Base-by-base conservation (phyloP, 2,329 filamentous ascomycete genomes). In the Alternaria brassicicola region DNA sequence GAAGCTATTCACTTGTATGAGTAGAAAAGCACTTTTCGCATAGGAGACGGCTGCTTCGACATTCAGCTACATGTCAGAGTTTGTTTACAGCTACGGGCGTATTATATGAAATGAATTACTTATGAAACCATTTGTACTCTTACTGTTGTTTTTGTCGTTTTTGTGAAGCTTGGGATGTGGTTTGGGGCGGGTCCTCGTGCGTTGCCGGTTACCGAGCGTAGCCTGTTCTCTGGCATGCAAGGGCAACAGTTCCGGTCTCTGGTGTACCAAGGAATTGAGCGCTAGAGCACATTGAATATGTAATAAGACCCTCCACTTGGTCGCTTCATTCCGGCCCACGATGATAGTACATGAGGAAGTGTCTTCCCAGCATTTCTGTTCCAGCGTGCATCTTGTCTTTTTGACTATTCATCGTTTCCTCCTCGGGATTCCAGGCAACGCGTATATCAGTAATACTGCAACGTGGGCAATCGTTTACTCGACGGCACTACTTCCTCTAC, bases 1-100 rank as follows among this genome's bases (percentile, higher is more conserved):
- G 65, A 39, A 62, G 61, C 63, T 57, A 61, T 41, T 59, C 10
- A 49, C 60, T 59, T 73, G 70, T 73, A 74, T 61, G 64, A 75
- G 67, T 74, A 74, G 55, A 63, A 68, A 42, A 47, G 63, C 42
- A 47, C 47, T 55, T 55, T 59, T 49, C 23, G 38, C 46, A 19
- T 6, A 17, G 25, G 35, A 52, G 45, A 61, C 59, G 56, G 66
- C 57, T 47, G 30, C 30, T 67, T 69, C 67, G 68, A 59, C 39
- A 49, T 59, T 30, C 54, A 62, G 55, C 59, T 42, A 47, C 61
- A 64, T 64, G 55, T n/a, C 33, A 55, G 59, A 69, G 65, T 67
- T 67, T 60, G 28, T 36, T 52, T 61, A 17, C 21, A 66, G 54
- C 53, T 59, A 64, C 42, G 56, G 57, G 31, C 55, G 52, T 57